Evolutionary conservation across 192 early-diverging fungal genomes (phyloP).

Genomic region (Entomortierella chlamydospora): DNA sequence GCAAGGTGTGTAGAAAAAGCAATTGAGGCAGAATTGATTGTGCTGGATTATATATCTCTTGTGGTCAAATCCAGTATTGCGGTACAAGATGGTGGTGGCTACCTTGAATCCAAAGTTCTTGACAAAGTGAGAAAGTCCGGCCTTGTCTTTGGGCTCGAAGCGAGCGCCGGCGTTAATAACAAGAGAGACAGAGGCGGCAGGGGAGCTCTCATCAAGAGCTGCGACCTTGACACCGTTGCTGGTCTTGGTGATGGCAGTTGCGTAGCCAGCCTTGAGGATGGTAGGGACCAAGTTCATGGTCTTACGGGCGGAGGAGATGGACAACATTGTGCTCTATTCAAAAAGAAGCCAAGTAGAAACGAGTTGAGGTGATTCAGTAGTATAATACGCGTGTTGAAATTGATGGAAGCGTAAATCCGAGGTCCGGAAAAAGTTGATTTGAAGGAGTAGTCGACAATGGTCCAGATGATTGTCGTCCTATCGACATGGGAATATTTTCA

Average conservation of each 20-base stretch:
- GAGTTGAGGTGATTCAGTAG: not conserved
- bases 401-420: not conserved
- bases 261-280: conserved; percentile 62
- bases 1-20: too few relatives aligned
- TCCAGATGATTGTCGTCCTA: not conserved
- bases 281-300: conserved; percentile 61
- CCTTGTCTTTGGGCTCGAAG: conserved; percentile 77
- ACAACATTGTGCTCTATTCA: conserved; percentile 41
- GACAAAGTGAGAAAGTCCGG: conserved; percentile 90
- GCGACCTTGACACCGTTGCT: conserved; percentile 73
- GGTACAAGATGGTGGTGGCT: conserved; percentile 11
- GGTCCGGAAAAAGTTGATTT: not conserved
- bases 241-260: conserved; percentile 65
- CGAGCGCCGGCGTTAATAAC: conserved; percentile 91
- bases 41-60: not conserved
- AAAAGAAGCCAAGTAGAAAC: not conserved
- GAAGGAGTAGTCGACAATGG: not conserved
- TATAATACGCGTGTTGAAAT: not conserved
- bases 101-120: conserved; percentile 93
- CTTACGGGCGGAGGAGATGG: conserved; percentile 61
- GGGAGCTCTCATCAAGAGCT: conserved; percentile 71
- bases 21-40: not conserved
- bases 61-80: not conserved
- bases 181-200: conserved; percentile 82
- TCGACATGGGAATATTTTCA: too few relatives aligned